Percentiles rank a stretch among this genome's conserved stretches.
phyloP scores from a whole-genome alignment of 352 stramenopile genomes.

The Phytopythium cucurbitacearum region DNA sequence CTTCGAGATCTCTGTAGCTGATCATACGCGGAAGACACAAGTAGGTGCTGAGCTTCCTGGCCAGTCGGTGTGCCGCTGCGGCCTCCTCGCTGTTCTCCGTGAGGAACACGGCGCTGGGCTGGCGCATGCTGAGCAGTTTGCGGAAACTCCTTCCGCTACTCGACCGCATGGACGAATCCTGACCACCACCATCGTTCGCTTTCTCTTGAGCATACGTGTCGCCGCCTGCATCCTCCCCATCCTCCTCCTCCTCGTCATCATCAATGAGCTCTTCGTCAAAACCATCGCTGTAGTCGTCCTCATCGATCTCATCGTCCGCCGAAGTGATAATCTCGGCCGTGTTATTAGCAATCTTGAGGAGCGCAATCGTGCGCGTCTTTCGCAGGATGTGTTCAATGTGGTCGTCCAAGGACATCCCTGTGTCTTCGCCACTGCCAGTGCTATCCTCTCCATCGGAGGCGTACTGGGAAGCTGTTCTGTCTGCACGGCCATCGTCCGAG shows the following conservation, averaged over 20 bases:
- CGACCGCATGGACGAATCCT: neutral
- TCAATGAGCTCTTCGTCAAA: conserved; percentile 18
- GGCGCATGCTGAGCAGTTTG: conserved; percentile 25
- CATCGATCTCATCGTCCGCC: conserved; percentile 39
- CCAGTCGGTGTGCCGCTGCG: conserved; percentile 42
- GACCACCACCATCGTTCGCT: neutral
- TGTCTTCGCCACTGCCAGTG: neutral
- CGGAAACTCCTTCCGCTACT: conserved; percentile 25
- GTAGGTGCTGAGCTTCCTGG: conserved; percentile 60
- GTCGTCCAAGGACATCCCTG: conserved; percentile 45
- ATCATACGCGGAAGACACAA: conserved; percentile 65
- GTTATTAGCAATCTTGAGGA: conserved; percentile 75
- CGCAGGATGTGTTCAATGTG: conserved; percentile 66
- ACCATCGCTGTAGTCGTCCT: conserved; percentile 31
- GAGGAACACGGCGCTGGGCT: conserved; percentile 9
- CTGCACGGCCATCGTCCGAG: conserved; percentile 18
- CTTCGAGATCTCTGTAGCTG: conserved; percentile 66
- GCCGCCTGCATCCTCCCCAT: conserved; percentile 4
- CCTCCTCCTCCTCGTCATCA: conserved; percentile 7
- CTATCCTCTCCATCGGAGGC: conserved; percentile 8
- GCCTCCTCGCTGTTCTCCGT: conserved; percentile 13
- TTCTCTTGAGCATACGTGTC: conserved; percentile 6
- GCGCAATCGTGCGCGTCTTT: conserved; percentile 56
- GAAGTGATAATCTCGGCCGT: conserved; percentile 45
- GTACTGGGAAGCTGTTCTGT: neutral